Base-by-base conservation (phyloP, 2,329 filamentous ascomycete genomes). In the Chrysoporthe cubensis region DNA sequence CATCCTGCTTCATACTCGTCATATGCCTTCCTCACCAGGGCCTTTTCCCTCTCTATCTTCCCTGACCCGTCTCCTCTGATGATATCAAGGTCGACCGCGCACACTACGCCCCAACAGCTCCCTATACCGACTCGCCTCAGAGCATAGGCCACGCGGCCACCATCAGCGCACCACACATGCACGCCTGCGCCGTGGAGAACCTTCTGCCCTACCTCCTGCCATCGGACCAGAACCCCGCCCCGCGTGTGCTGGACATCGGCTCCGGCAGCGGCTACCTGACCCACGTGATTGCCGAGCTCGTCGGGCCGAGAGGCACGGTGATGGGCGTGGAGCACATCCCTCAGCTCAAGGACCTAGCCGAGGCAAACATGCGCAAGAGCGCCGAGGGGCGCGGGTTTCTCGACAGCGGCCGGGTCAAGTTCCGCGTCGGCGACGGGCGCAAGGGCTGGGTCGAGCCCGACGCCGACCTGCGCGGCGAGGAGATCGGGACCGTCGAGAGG, bases 211-310 rank as follows among this genome's bases (percentile, higher is more conserved):
- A 77, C 72, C 70, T 87, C 5, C 16, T 77, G 14, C 80, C 84
- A 4, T 74, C 77, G 3, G 0, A 18, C 42, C 14, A 69, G 1
- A 76, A 74, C 3, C 79, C 78, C 0, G 76, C 79, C 2, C 80
- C 83, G 2, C 76, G 91, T 72, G 83, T 93, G 1, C 83, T 95
- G 2, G 92, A 95, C 74, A 85, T 95, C 68, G 92, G 92, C 2
- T 90, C 87, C 59, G 92, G 92, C 0, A 91, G 87, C 2, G 92
- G 92, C 0, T 98, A 97, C 76, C 82, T 99, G 14, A 97, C 94
- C 5, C 93, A 96, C 74, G 89, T 97, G 0, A 80, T 98, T 8
- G 94, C 94, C 0, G 91, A 95, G 76, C 83, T 97, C 0, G 90
- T 91, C 1, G 88, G 86, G 2, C 77, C 75, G 4, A 71, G 72